phyloP scores from a whole-genome alignment of 768 basidiomycete species.

The Collybia mongolica region DNA sequence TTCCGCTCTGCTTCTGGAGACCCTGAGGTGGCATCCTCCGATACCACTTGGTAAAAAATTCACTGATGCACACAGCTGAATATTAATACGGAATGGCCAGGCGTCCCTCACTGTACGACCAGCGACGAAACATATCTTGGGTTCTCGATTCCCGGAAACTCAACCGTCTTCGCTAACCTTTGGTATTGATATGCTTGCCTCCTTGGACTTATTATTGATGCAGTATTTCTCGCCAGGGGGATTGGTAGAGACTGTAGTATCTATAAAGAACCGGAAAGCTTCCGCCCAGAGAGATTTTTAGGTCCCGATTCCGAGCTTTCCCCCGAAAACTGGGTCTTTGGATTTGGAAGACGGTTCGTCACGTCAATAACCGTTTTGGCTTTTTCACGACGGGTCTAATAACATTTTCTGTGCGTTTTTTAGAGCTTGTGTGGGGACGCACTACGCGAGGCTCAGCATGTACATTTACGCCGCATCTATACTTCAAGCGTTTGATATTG shows the following conservation, averaged over 20 bases:
- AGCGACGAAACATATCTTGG: conserved; percentile 8
- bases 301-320: conserved; percentile 1
- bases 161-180: conserved; percentile 2
- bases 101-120: conserved; percentile 5
- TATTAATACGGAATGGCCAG: neutral
- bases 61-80: neutral
- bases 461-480: too few species aligned
- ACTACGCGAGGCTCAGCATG: too few species aligned
- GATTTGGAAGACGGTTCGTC: conserved; percentile 25
- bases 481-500: too few species aligned
- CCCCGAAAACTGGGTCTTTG: conserved; percentile 16
- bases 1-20: conserved; percentile 10
- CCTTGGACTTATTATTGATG: neutral
- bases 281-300: conserved; percentile 21
- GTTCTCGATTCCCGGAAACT: conserved; percentile 4
- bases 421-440: conserved; percentile 4
- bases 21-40: conserved; percentile 4
- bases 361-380: neutral
- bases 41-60: neutral
- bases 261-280: conserved; percentile 15
- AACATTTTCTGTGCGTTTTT: neutral
- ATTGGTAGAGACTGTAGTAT: conserved; percentile 2
- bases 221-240: neutral
- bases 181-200: neutral
- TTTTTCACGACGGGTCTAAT: neutral